Evolutionary conservation across 176 grass and related monocot genomes (phyloP), one percentile per base, ranked within the genome.

Genomic region (Aechmea fasciata): DNA sequence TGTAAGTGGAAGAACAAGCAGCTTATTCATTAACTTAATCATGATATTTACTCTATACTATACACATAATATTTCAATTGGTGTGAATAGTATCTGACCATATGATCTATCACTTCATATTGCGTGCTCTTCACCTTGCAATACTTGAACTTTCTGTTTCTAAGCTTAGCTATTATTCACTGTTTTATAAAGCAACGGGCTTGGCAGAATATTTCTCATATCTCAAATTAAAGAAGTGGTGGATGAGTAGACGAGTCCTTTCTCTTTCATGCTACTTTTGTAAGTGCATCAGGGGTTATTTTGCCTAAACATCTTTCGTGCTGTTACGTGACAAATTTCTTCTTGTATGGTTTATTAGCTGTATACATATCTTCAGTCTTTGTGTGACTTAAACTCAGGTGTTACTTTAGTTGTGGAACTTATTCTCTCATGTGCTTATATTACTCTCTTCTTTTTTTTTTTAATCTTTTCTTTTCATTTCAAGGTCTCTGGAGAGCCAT

Each of bases 401-500:
- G 19, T 59, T 10, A 19, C 19, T 5, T 59, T 15, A 59, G 54
- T 59, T 59, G 54, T 59, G 54, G 54, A 59, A 9, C 10, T 18
- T 59, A 8, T 15, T 59, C 1, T 59, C 14, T 59, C 15, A 20
- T 59, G n/a, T 63, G 17, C 57, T 50, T 73, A 73, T 64, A 26
- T 67, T 64, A 11, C 47, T 49, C 15, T 23, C 22, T 23, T 23
- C 22, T 15, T 51, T 10, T 0, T 14, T 53, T 48, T 49, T 48
- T 41, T 41, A 7, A 7, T 41, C 2, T 67, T 61, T 71, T 48
- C 51, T 25, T 80, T 80, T 29, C 11, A 52, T 67, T 13, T 63
- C 11, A 81, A 97, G 94, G 89, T 97, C 69, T 83, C 94, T 26
- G 94, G 94, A 73, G 94, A 97, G 57, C 86, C 86, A 13, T 72